Conservation (phyloP, 495 filamentous ascomycete species). For the Daldinia loculata region DNA sequence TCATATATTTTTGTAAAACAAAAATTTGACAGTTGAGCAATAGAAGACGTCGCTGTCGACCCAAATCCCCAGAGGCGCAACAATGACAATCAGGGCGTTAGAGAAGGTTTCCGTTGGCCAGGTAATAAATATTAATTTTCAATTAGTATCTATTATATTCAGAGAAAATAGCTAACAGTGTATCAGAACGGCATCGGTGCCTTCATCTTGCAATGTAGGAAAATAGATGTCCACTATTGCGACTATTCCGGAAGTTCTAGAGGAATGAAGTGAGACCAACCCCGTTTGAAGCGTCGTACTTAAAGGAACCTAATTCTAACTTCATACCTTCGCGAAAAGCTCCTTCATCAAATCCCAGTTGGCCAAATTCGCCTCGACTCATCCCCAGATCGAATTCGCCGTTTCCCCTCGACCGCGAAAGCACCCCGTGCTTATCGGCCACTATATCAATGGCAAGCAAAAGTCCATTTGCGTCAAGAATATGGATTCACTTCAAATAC, state of each 20-base stretch:
- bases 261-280: constrained; percentile 84
- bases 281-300: background rate
- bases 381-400: constrained; percentile 91
- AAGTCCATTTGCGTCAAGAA: constrained; percentile 91
- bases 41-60: constrained; percentile 1
- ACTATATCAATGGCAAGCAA: constrained; percentile 88
- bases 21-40: background rate
- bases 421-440: constrained; percentile 86
- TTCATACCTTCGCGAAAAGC: constrained; percentile 51
- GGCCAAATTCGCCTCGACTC: constrained; percentile 74
- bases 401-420: constrained; percentile 86
- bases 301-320: background rate
- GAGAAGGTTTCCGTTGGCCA: constrained; percentile 67
- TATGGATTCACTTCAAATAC: constrained; percentile 78
- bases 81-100: constrained; percentile 74
- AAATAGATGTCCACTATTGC: constrained; percentile 95
- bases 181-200: constrained; percentile 91
- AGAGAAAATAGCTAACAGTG: constrained; percentile 6
- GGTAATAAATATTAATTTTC: constrained; percentile 51
- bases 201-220: constrained; percentile 97
- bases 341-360: constrained; percentile 81
- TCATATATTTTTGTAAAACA: background rate
- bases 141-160: background rate
- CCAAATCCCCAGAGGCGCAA: constrained; percentile 37
- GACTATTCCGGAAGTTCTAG: constrained; percentile 89